Conservation (phyloP, 2,329 filamentous ascomycete species). For the Pyrenophora teres region DNA sequence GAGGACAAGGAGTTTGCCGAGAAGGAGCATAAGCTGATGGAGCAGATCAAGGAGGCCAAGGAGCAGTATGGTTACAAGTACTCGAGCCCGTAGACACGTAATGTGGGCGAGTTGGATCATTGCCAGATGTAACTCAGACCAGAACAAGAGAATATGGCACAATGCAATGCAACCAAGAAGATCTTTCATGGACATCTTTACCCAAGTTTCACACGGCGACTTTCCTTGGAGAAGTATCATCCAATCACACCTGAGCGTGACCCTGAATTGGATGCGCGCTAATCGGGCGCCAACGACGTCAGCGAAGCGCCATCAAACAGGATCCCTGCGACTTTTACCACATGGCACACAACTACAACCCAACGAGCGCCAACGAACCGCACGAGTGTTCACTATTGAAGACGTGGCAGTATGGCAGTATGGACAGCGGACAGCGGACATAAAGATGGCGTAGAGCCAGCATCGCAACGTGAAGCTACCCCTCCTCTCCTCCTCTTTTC, state of each 20-base stretch:
- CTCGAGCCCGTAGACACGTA: conserved; percentile 38
- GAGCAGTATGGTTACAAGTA: conserved; percentile 55
- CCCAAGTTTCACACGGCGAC: conserved; percentile 10
- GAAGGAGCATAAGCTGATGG: conserved; percentile 49
- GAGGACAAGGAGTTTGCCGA: conserved; percentile 56
- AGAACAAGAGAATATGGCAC: not conserved
- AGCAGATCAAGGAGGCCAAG: conserved; percentile 49
- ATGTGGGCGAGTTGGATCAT: not conserved
- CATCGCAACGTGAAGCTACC: not conserved
- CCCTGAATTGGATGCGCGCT: conserved; percentile 14
- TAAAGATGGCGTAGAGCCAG: conserved; percentile 6
- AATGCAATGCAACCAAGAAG: not conserved
- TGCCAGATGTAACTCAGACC: not conserved
- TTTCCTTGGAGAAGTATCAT: conserved; percentile 6
- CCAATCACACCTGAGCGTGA: conserved; percentile 31
- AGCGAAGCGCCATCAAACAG: conserved; percentile 34
- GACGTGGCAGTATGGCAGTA: not conserved
- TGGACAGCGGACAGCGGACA: not conserved
- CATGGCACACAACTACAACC: conserved; percentile 10
- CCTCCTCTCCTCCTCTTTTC: not conserved
- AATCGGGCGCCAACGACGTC: conserved; percentile 34
- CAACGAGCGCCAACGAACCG: conserved; percentile 19
- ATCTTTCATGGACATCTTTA: not conserved
- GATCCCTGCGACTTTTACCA: conserved; percentile 18
- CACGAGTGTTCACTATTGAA: not conserved